Percentiles rank a stretch among this genome's conserved stretches.
phyloP scores from a whole-genome alignment of 2,329 filamentous ascomycete genomes.

The Fragosphaeria purpurea region DNA sequence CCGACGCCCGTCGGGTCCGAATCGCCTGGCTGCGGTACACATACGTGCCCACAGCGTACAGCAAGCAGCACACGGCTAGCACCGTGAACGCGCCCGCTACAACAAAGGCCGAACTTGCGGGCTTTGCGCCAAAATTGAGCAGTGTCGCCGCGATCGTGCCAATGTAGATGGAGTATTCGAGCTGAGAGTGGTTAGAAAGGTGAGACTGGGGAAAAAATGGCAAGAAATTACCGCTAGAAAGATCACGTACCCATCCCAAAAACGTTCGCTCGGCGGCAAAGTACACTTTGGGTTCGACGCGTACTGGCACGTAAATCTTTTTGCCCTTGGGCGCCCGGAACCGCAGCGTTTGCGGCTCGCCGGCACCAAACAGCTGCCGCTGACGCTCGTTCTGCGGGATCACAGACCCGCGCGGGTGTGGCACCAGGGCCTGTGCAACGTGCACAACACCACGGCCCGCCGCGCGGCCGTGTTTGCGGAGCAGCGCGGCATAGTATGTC shows the following conservation, averaged over 20 bases:
- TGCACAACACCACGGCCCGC: constrained; percentile 30
- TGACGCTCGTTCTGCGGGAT: constrained; percentile 48
- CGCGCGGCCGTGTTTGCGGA: constrained; percentile 35
- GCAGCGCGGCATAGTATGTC: constrained; percentile 58
- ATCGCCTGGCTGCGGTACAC: constrained; percentile 83
- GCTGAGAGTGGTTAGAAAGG: constrained; percentile 32
- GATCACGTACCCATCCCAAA: constrained; percentile 67
- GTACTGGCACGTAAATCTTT: constrained; percentile 90
- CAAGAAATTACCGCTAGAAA: background rate
- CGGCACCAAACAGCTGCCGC: constrained; percentile 41
- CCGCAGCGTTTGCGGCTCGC: constrained; percentile 45
- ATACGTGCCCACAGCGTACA: constrained; percentile 78
- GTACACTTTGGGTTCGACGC: constrained; percentile 95
- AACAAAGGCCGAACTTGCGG: constrained; percentile 49
- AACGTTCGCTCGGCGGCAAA: constrained; percentile 96
- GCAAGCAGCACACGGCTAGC: constrained; percentile 65
- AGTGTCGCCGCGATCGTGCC: constrained; percentile 77
- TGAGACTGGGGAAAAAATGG: background rate
- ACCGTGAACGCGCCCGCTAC: constrained; percentile 72
- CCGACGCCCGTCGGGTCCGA: constrained; percentile 62
- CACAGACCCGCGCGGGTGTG: constrained; percentile 43
- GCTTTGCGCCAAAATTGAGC: constrained; percentile 64
- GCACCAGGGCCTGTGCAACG: constrained; percentile 41
- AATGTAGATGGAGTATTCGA: constrained; percentile 94
- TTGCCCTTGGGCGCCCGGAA: constrained; percentile 72